These are phyloP conservation scores for Ustilago cynodontis DNA, from an alignment of 1,284 basidiomycete species.

Conservation along the genomic window DNA sequence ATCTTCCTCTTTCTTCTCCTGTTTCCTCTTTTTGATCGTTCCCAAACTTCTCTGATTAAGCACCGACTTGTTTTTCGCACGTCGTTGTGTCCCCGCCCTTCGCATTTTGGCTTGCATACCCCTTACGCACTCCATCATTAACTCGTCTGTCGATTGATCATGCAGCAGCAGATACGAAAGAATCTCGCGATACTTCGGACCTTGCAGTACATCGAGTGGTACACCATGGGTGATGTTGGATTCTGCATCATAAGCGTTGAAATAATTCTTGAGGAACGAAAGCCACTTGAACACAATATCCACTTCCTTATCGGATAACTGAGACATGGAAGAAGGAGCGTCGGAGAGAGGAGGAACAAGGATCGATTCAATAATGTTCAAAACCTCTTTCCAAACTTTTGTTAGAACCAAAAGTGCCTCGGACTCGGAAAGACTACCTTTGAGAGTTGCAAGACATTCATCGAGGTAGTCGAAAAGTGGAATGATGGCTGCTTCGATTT, in stretches of 20 bases:
- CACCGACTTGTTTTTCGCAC: slow-evolving; percentile 77
- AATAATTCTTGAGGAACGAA: slow-evolving; percentile 86
- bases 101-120: slow-evolving; percentile 78
- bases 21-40: slow-evolving; percentile 94
- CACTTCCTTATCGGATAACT: slow-evolving; percentile 91
- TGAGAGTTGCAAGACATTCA: slow-evolving; percentile 89
- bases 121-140: slow-evolving; percentile 85
- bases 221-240: slow-evolving; percentile 74
- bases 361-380: slow-evolving; percentile 86
- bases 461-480: slow-evolving; percentile 97
- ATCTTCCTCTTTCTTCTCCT: slow-evolving; percentile 81
- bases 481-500: slow-evolving; percentile 92
- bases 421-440: slow-evolving; percentile 80
- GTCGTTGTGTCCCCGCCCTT: slow-evolving; percentile 62
- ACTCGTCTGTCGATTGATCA: slow-evolving; percentile 64
- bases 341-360: slow-evolving; percentile 93
- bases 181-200: slow-evolving; percentile 87
- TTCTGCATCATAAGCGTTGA: slow-evolving; percentile 92
- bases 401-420: slow-evolving; percentile 90
- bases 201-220: slow-evolving; percentile 88
- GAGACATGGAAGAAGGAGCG: slow-evolving; percentile 87
- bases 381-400: slow-evolving; percentile 95
- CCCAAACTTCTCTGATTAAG: slow-evolving; percentile 87
- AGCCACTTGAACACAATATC: slow-evolving; percentile 99
- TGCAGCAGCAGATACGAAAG: slow-evolving; percentile 66